Conservation (phyloP, 257 asterid species). For the Mitragyna speciosa region DNA sequence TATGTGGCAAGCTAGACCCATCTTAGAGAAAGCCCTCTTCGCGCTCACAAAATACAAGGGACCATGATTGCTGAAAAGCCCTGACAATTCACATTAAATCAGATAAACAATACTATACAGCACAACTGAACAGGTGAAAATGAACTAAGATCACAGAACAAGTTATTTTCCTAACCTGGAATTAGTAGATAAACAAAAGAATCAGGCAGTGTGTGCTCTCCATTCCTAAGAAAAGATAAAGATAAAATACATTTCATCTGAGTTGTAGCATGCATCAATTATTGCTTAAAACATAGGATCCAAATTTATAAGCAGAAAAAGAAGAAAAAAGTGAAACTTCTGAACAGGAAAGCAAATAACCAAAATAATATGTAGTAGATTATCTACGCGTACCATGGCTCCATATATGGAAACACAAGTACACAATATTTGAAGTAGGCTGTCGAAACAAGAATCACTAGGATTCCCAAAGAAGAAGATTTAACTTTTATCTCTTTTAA, state of each 20-base stretch:
- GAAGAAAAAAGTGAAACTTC: not conserved
- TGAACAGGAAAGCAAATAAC: not conserved
- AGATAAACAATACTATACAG: slow-evolving; percentile 18
- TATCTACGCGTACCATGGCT: not conserved
- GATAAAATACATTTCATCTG: slow-evolving; percentile 4
- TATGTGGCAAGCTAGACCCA: slow-evolving; percentile 91
- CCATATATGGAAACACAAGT: not conserved
- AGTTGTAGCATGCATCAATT: not conserved
- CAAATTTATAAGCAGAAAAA: not conserved
- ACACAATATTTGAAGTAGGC: not conserved
- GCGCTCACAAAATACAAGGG: slow-evolving; percentile 83
- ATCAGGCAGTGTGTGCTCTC: slow-evolving; percentile 76
- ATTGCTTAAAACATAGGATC: not conserved
- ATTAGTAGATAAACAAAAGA: slow-evolving; percentile 83
- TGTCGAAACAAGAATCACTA: not conserved
- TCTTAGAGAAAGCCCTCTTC: slow-evolving; percentile 79
- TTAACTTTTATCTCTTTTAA: not conserved
- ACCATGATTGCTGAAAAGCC: slow-evolving; percentile 91
- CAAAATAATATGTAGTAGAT: not conserved
- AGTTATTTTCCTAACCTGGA: slow-evolving; percentile 57
- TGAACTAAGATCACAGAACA: slow-evolving; percentile 12
- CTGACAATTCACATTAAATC: slow-evolving; percentile 35
- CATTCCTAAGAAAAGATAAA: slow-evolving; percentile 58
- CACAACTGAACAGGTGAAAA: not conserved
- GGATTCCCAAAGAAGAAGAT: not conserved